Base-by-base conservation (phyloP, 352 stramenopile genomes). In the Pythium monospermum region DNA sequence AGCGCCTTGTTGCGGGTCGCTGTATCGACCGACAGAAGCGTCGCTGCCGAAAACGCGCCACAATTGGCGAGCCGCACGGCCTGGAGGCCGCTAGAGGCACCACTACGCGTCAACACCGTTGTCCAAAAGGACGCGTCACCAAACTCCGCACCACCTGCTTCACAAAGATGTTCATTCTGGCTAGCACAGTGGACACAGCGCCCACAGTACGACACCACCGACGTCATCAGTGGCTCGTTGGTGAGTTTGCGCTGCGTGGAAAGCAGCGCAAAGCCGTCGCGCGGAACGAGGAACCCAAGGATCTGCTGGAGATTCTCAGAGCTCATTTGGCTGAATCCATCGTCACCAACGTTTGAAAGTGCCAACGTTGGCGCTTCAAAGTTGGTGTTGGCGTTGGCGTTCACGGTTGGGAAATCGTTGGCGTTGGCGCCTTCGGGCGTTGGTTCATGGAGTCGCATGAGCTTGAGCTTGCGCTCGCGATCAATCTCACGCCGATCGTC, bases 251-350 rank as follows among this genome's bases (percentile, higher is more conserved):
- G 66, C 26, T 48, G 66, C 37, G 68, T 74, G 39, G 59, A 54
- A 21, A 91, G 50, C 51, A 91, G 61, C 33, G 70, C 62, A n/a
- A 86, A 72, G 38, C 79, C 70, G 48, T 91, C 81, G 35, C 45
- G 32, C 27, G 85, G 64, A 12, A 47, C 39, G 36, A 94, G 57
- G 44, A 79, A 89, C 18, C 65, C 61, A 37, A 91, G 53, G 16
- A 91, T 58, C 11, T 69, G 69, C 49, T 83, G 72, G 25, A 91
- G 51, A 53, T 31, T 76, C 50, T 89, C 69, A 19, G 56, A 52
- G n/a, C 57, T 68, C 13, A 76, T 21, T 16, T 41, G 7, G 25
- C 21, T 25, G 38, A 70, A 35, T 3, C 41, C 37, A 39, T 62
- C 45, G 23, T 22, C 44, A 18, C 16, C 30, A 0, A 13, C 30